Evolutionary conservation across 495 filamentous ascomycete genomes (phyloP).

Genomic region (Hypoxylon lienhwacheense): DNA sequence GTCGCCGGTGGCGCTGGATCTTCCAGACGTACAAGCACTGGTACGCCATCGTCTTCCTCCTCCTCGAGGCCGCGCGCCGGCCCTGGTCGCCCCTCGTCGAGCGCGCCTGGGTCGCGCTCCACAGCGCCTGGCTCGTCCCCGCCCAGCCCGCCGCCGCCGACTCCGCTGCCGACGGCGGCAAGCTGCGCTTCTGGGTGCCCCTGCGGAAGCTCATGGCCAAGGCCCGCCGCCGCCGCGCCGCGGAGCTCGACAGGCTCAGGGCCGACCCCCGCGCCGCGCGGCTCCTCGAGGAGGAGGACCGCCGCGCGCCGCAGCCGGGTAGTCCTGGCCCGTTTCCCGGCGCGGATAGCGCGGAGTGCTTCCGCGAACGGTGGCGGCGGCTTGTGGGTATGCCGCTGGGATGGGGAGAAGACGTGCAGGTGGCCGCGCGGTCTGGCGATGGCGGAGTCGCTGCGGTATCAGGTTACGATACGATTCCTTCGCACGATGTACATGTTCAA

Average conservation of each 20-base stretch:
- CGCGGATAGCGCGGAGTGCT: constrained; percentile 32
- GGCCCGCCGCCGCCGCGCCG: constrained; percentile 49
- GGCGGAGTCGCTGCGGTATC: not conserved
- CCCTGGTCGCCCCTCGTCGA: constrained; percentile 55
- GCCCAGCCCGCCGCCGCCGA: too few relatives aligned
- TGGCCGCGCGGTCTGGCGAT: not conserved
- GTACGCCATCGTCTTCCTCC: constrained; percentile 57
- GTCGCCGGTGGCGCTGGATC: constrained; percentile 61
- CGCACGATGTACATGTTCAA: not conserved
- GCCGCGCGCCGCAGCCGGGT: constrained; percentile 34
- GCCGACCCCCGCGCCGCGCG: constrained; percentile 35
- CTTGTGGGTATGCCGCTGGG: constrained; percentile 28
- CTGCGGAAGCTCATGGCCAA: constrained; percentile 55
- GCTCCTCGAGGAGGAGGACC: constrained; percentile 41
- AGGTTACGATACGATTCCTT: not conserved
- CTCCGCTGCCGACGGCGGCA: constrained; percentile 44
- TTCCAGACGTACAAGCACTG: constrained; percentile 63
- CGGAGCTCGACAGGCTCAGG: constrained; percentile 46
- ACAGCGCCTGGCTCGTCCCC: constrained; percentile 52
- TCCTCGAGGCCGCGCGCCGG: constrained; percentile 55
- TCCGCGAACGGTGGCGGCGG: constrained; percentile 45
- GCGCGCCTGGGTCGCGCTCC: constrained; percentile 57
- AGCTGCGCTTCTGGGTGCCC: constrained; percentile 55
- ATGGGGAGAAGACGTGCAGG: not conserved
- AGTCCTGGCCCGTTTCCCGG: constrained; percentile 40